Conservation (phyloP, 257 asterid genomes). For the Rehmannia glutinosa region DNA sequence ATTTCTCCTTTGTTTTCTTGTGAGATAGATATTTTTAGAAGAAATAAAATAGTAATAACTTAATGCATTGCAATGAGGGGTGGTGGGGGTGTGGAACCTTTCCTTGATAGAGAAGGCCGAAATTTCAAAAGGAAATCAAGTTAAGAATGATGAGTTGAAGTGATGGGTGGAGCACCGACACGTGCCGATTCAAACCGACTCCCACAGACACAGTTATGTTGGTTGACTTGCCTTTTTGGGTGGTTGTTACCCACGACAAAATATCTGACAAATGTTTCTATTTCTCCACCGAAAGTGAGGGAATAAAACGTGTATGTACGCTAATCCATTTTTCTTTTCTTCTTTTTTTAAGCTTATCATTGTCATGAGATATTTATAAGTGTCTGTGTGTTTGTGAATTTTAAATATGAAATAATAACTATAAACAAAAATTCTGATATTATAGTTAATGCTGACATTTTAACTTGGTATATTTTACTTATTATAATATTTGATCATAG, state of each 20-base stretch:
- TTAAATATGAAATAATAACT: no score
- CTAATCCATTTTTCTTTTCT: neutral
- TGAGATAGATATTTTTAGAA: neutral
- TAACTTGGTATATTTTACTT: no score
- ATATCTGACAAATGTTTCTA: slow-evolving; percentile 28
- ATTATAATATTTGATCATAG: no score
- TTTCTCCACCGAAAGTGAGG: slow-evolving; percentile 63
- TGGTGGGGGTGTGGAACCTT: neutral
- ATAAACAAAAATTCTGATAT: no score
- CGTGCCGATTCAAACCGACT: slow-evolving; percentile 79
- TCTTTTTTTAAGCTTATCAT: slow-evolving; percentile 6
- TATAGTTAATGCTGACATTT: no score
- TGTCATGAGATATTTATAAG: slow-evolving; percentile 21
- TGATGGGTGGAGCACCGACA: slow-evolving; percentile 46
- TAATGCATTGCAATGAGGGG: neutral
- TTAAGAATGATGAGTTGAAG: slow-evolving; percentile 18
- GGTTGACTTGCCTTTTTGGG: slow-evolving; percentile 37
- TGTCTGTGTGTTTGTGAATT: no score
- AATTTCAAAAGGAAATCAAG: neutral
- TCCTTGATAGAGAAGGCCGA: neutral
- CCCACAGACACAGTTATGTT: slow-evolving; percentile 42
- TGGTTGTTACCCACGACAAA: slow-evolving; percentile 7
- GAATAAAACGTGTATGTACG: slow-evolving; percentile 23
- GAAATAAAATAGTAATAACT: no score
- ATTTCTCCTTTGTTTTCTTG: neutral